Evolutionary conservation across 1,284 basidiomycete species (phyloP).

Genomic region (Irpex rosettiformis): DNA sequence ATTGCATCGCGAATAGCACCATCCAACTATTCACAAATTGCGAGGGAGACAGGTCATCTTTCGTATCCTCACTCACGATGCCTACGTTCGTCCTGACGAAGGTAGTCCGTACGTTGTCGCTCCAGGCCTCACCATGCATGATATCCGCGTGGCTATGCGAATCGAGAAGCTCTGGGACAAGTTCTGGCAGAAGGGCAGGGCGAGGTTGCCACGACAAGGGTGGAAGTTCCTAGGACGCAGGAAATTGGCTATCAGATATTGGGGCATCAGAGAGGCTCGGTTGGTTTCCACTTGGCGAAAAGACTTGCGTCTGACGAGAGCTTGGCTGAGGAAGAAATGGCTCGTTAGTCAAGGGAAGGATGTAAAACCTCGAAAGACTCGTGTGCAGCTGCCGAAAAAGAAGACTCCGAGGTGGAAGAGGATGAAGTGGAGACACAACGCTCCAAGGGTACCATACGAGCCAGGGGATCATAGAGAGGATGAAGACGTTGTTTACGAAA

Average conservation of each 20-base stretch:
- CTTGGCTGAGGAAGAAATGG: neutral
- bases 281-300: neutral
- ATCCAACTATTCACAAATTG: neutral
- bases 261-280: neutral
- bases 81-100: neutral
- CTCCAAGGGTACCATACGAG: neutral
- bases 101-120: neutral
- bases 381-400: neutral
- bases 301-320: neutral
- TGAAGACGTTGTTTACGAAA: neutral
- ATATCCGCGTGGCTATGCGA: neutral
- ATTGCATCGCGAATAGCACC: too few species aligned
- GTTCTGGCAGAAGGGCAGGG: neutral
- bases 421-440: neutral
- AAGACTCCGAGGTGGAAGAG: constrained; percentile 2
- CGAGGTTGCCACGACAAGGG: neutral
- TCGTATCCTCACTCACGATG: neutral
- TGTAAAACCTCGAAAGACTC: neutral
- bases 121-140: neutral
- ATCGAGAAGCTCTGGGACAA: neutral
- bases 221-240: neutral
- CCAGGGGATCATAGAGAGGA: neutral
- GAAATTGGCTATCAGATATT: neutral
- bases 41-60: neutral
- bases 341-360: neutral